These are phyloP conservation scores for Aspergillus avenaceus DNA, from an alignment of 495 filamentous ascomycete genomes.

Conservation along the genomic window DNA sequence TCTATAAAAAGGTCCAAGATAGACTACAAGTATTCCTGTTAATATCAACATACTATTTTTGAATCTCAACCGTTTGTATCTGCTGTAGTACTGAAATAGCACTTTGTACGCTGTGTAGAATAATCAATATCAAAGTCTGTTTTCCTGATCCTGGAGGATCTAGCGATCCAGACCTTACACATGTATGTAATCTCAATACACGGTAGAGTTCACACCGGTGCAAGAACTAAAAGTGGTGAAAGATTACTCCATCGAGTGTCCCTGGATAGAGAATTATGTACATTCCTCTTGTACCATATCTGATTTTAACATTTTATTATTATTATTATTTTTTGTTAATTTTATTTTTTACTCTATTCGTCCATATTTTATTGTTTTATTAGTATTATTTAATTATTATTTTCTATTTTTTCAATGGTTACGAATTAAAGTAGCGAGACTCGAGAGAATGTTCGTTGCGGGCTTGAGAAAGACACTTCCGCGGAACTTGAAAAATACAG, in stretches of 20 bases:
- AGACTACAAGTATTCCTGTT: background rate
- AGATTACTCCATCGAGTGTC: slow-evolving; percentile 3
- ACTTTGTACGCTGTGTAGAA: background rate
- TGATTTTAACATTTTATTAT: background rate
- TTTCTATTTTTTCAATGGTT: background rate
- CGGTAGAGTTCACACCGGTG: slow-evolving; percentile 13
- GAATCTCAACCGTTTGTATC: background rate
- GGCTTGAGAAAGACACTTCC: no score
- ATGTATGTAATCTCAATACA: slow-evolving; percentile 10
- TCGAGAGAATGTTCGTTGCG: background rate
- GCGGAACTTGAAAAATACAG: no score
- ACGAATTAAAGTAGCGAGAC: background rate
- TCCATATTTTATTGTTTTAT: no score
- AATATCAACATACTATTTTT: background rate
- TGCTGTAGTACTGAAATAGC: background rate
- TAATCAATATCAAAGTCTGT: background rate
- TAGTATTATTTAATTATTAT: background rate
- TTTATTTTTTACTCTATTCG: background rate
- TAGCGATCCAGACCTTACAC: background rate
- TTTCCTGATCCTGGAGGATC: no score
- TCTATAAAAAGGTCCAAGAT: background rate
- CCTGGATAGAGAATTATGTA: slow-evolving; percentile 6
- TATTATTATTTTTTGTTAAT: slow-evolving; percentile 1
- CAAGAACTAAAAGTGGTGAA: slow-evolving; percentile 13
- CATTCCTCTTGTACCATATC: background rate